Evolutionary conservation across 1,139 yeast species (phyloP).

Genomic region (Kodamaea alishanica): DNA sequence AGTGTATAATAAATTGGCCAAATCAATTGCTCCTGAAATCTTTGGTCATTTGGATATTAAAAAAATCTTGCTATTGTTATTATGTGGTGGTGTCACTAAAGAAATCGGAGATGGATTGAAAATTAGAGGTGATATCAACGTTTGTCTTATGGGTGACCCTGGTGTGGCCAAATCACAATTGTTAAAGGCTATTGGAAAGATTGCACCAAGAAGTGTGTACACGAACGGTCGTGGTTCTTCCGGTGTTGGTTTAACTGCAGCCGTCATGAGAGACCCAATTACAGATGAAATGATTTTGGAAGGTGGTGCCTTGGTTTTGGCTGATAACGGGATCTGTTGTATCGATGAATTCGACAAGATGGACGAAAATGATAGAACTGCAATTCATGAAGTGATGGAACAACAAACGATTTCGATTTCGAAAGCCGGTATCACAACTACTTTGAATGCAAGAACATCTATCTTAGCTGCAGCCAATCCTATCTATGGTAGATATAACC

Average conservation of each 20-base stretch:
- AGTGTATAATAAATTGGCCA: constrained; percentile 75
- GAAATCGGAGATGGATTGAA: constrained; percentile 94
- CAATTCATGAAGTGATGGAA: constrained; percentile 99
- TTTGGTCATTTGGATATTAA: constrained; percentile 92
- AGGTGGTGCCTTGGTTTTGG: constrained; percentile 96
- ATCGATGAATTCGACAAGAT: constrained; percentile 98
- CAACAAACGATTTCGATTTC: constrained; percentile 97
- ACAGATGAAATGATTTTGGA: constrained; percentile 98
- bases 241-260: constrained; percentile 98
- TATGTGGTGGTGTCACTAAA: constrained; percentile 95
- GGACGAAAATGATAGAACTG: constrained; percentile 97
- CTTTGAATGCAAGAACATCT: constrained; percentile 92
- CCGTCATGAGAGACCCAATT: constrained; percentile 97
- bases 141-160: constrained; percentile 98
- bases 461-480: constrained; percentile 98
- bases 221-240: constrained; percentile 99
- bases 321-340: constrained; percentile 98
- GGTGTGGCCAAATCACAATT: constrained; percentile 99
- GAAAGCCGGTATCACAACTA: constrained; percentile 96
- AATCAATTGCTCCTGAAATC: constrained; percentile 96
- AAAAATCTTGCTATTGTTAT: constrained; percentile 75
- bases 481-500: constrained; percentile 89
- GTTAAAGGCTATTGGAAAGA: constrained; percentile 83
- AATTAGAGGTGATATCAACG: constrained; percentile 95
- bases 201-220: constrained; percentile 95